Percentiles rank a stretch among this genome's conserved stretches.
Conservation (phyloP, 768 basidiomycete genomes). For the Tricholoma saponaceum region DNA sequence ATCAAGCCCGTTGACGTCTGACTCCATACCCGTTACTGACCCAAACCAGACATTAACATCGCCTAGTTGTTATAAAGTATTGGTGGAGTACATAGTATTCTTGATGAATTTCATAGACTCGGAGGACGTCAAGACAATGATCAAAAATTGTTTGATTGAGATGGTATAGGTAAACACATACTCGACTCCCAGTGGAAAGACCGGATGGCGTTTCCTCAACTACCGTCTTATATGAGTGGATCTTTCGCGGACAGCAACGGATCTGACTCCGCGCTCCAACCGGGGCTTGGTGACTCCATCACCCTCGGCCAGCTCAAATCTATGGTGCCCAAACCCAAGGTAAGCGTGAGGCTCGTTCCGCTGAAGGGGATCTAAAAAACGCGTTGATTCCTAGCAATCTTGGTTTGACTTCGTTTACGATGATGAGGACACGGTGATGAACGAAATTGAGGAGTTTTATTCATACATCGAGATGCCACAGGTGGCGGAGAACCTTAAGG, state of each 20-base stretch:
- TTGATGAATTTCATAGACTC: too few relatives aligned
- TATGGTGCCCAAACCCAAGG: slow-evolving; percentile 75
- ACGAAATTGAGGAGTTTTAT: slow-evolving; percentile 97
- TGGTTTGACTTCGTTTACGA: slow-evolving; percentile 92
- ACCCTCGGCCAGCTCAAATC: slow-evolving; percentile 78
- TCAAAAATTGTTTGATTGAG: background rate
- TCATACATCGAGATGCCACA: slow-evolving; percentile 95
- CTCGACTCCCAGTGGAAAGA: background rate
- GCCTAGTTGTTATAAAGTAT: too few relatives aligned
- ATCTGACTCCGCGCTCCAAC: slow-evolving; percentile 26
- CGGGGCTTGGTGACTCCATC: slow-evolving; percentile 59
- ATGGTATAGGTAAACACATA: background rate
- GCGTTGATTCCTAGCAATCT: slow-evolving; percentile 54
- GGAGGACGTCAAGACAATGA: too few relatives aligned
- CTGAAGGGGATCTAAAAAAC: slow-evolving; percentile 6
- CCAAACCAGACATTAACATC: too few relatives aligned
- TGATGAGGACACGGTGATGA: slow-evolving; percentile 93
- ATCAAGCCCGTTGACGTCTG: too few relatives aligned
- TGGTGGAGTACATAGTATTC: too few relatives aligned
- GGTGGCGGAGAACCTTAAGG: slow-evolving; percentile 80
- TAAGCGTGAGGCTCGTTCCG: slow-evolving; percentile 23
- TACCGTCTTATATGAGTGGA: slow-evolving; percentile 23
- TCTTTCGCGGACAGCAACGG: slow-evolving; percentile 23
- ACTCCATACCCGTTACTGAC: too few relatives aligned
- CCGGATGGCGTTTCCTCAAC: slow-evolving; percentile 23